These are phyloP conservation scores for Inga oerstediana DNA, from an alignment of 306 rosid species.

Conservation along the genomic window DNA sequence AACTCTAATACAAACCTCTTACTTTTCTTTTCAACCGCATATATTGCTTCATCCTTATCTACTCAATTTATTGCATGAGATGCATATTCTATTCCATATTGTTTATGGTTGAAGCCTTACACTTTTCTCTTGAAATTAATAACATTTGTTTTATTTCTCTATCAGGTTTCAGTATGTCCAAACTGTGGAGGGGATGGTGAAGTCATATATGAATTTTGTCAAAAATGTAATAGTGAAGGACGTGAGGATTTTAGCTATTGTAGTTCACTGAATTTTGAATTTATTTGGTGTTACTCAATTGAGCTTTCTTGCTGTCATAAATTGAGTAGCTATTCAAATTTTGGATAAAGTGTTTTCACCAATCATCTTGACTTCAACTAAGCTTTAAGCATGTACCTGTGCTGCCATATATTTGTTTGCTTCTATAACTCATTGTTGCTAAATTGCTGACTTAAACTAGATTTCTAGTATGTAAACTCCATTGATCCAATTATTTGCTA, in stretches of 20 bases:
- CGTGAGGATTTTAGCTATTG: slow-evolving; percentile 15
- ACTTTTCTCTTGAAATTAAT: slow-evolving; percentile 16
- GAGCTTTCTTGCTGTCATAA: too few species aligned
- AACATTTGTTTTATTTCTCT: slow-evolving; percentile 15
- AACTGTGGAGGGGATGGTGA: slow-evolving; percentile 95
- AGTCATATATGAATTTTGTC: slow-evolving; percentile 43
- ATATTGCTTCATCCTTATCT: background rate
- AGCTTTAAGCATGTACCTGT: too few species aligned
- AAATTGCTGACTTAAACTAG: too few species aligned
- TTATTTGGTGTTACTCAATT: too few species aligned
- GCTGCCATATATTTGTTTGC: too few species aligned
- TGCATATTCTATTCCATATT: background rate
- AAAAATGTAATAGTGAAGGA: slow-evolving; percentile 83
- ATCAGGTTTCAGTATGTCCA: slow-evolving; percentile 91
- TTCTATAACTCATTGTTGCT: too few species aligned
- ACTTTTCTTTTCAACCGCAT: slow-evolving; percentile 1
- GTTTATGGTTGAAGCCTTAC: background rate
- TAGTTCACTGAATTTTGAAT: too few species aligned
- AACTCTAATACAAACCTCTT: background rate
- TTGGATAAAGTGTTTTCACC: too few species aligned
- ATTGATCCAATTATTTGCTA: too few species aligned
- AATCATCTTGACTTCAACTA: too few species aligned
- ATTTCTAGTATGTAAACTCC: too few species aligned
- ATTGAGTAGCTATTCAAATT: too few species aligned
- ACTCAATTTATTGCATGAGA: background rate